phyloP scores from a whole-genome alignment of 23 red algal species.

The Agarophyton chilense region DNA sequence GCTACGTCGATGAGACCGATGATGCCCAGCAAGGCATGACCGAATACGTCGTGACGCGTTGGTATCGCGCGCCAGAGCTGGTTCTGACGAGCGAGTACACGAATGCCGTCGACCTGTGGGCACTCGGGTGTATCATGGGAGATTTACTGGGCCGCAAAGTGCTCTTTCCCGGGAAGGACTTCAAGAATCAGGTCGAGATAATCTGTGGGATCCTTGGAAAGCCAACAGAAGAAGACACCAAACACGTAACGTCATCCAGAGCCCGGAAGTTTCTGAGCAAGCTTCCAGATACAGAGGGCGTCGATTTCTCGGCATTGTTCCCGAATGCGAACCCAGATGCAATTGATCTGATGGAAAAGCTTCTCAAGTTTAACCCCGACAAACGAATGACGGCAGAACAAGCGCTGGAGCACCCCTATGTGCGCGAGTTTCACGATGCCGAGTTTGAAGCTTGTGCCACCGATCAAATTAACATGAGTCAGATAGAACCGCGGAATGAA shows the following conservation, averaged over 20 bases:
- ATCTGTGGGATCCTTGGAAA: constrained; percentile 84
- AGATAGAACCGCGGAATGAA: constrained; percentile 35
- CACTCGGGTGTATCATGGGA: constrained; percentile 87
- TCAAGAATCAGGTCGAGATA: constrained; percentile 79
- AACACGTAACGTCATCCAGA: constrained; percentile 61
- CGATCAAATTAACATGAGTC: constrained; percentile 34
- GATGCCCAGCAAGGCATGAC: constrained; percentile 64
- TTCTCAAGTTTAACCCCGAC: constrained; percentile 84
- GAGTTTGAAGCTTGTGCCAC: constrained; percentile 22
- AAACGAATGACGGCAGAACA: constrained; percentile 77
- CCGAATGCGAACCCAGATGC: constrained; percentile 71
- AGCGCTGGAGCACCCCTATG: constrained; percentile 84
- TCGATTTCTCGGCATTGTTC: constrained; percentile 44
- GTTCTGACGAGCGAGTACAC: constrained; percentile 81
- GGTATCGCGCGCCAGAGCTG: constrained; percentile 93
- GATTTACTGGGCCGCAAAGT: constrained; percentile 86
- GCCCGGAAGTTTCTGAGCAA: constrained; percentile 79
- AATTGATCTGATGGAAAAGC: constrained; percentile 73
- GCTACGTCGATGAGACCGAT: constrained; percentile 71
- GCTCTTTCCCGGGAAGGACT: constrained; percentile 82
- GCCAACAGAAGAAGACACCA: constrained; percentile 68
- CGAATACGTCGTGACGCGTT: constrained; percentile 90
- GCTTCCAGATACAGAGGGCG: constrained; percentile 50
- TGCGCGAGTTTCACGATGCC: constrained; percentile 62
- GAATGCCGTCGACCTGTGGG: constrained; percentile 93